Percentiles rank a stretch among this genome's conserved stretches.
These are phyloP conservation scores for Dysphania ambrosioides DNA, from an alignment of 148 eudicot genomes.

Conservation along the genomic window DNA sequence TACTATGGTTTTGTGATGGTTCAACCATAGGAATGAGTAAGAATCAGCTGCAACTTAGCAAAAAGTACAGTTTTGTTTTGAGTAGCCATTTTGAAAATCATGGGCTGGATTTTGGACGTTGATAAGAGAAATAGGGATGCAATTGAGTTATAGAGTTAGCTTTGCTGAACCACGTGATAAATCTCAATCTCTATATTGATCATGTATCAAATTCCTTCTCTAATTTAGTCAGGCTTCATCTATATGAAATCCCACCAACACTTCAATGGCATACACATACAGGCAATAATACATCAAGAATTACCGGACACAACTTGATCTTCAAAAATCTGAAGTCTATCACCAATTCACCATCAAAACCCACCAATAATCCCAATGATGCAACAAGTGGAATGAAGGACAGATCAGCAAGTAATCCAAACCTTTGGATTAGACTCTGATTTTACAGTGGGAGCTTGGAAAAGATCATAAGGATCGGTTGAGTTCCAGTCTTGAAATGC, in stretches of 20 bases:
- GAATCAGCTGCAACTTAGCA: not conserved
- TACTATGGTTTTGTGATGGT: not conserved
- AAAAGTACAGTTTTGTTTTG: not conserved
- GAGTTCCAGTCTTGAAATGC: slow-evolving; percentile 76
- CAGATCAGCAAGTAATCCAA: not conserved
- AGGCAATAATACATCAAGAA: not conserved
- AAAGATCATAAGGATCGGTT: slow-evolving; percentile 80
- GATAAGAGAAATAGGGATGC: too few relatives aligned
- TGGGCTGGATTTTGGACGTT: not conserved
- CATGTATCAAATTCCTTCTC: not conserved
- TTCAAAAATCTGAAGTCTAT: not conserved
- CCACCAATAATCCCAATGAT: not conserved
- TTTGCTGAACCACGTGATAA: not conserved
- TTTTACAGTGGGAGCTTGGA: slow-evolving; percentile 75
- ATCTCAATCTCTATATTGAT: not conserved
- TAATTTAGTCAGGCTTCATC: not conserved
- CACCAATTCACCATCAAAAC: not conserved
- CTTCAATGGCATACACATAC: not conserved
- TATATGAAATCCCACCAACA: not conserved
- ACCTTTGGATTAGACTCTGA: slow-evolving; percentile 91
- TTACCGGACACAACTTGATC: not conserved
- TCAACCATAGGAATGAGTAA: not conserved
- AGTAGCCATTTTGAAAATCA: not conserved
- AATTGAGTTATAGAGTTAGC: not conserved
- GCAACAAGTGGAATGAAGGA: not conserved